These are phyloP conservation scores for Leccinum longicurvipes DNA, from an alignment of 768 basidiomycete genomes.

Conservation along the genomic window DNA sequence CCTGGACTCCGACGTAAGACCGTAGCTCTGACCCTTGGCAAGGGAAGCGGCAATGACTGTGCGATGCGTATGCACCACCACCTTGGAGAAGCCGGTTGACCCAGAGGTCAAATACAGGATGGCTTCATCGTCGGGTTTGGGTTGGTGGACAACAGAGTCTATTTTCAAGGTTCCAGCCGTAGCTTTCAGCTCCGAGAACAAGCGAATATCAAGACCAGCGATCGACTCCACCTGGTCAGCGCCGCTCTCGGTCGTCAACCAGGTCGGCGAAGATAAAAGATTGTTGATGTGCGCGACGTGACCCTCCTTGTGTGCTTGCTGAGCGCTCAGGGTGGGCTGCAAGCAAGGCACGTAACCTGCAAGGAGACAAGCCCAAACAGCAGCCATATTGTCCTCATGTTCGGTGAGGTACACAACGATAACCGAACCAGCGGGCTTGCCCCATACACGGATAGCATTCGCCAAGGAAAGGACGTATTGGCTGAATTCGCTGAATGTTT, in stretches of 20 bases:
- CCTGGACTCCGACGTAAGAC: not conserved
- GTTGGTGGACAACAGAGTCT: slow-evolving; percentile 6
- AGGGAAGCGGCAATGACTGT: not conserved
- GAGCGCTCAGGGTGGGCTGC: slow-evolving; percentile 33
- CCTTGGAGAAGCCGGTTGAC: not conserved
- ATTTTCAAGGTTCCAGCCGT: slow-evolving; percentile 11
- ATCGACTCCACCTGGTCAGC: slow-evolving; percentile 25
- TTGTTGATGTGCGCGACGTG: slow-evolving; percentile 29
- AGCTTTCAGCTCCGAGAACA: slow-evolving; percentile 22
- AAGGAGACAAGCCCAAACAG: slow-evolving; percentile 30
- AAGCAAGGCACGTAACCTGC: slow-evolving; percentile 32
- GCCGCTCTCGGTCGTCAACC: slow-evolving; percentile 28
- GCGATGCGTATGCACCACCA: not conserved
- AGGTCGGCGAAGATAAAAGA: slow-evolving; percentile 27
- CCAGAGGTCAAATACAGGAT: not conserved
- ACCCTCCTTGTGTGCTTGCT: slow-evolving; percentile 29
- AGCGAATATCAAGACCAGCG: slow-evolving; percentile 22
- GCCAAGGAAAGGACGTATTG: slow-evolving; percentile 16
- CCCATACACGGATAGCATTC: slow-evolving; percentile 20
- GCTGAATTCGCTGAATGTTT: slow-evolving; percentile 21
- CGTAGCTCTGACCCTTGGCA: not conserved
- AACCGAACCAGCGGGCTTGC: slow-evolving; percentile 26
- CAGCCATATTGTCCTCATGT: slow-evolving; percentile 33
- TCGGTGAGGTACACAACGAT: slow-evolving; percentile 30
- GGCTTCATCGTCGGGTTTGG: not conserved